These are phyloP conservation scores for Fonsecaea nubica DNA, from an alignment of 2,329 filamentous ascomycete species.

Conservation along the genomic window DNA sequence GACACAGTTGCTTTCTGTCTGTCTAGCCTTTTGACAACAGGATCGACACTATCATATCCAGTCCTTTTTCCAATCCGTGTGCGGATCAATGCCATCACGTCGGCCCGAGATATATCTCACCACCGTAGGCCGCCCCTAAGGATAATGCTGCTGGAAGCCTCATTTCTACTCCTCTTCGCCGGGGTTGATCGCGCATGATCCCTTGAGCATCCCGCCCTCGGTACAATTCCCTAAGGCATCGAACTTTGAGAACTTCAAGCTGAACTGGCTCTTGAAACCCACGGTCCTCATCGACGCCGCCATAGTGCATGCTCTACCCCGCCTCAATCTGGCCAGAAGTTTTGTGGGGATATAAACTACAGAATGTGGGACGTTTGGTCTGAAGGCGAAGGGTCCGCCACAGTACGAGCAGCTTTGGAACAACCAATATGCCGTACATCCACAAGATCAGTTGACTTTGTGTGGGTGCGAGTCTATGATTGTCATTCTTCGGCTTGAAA, in stretches of 20 bases:
- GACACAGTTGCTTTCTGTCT: background rate
- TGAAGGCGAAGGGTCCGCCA: background rate
- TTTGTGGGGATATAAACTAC: background rate
- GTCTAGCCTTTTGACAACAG: background rate
- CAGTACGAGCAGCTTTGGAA: background rate
- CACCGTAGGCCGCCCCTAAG: background rate
- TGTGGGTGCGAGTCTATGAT: background rate
- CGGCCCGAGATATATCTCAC: background rate
- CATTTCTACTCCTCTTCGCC: background rate
- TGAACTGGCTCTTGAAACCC: background rate
- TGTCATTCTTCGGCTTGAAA: background rate
- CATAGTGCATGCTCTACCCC: background rate
- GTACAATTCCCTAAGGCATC: background rate
- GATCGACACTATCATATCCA: background rate
- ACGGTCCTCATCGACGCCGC: background rate
- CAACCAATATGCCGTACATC: background rate
- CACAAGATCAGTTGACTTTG: background rate
- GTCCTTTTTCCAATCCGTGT: background rate
- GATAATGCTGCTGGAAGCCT: background rate
- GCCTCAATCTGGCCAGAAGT: background rate
- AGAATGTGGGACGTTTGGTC: background rate
- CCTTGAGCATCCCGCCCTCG: background rate
- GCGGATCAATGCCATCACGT: background rate
- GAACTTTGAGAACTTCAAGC: background rate
- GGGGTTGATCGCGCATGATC: background rate